Evolutionary conservation across 352 stramenopile species (phyloP), one percentile per base, ranked within the genome.

Genomic region (Globisporangium viniferum): DNA sequence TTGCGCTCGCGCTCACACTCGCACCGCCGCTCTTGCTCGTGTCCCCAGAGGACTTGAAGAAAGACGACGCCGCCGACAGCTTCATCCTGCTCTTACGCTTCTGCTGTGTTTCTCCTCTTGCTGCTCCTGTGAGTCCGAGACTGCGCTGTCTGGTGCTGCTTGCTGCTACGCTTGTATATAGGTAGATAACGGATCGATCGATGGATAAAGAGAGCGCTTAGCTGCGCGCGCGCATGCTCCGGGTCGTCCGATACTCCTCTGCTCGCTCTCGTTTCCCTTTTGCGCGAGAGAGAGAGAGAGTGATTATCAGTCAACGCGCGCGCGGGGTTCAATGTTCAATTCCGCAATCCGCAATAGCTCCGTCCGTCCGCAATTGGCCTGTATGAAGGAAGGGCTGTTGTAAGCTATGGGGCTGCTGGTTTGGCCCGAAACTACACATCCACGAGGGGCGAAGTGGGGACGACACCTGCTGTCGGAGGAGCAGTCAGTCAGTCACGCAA

Each of bases 161-260:
- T 59, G 27, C 20, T 51, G 33, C 18, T 62, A 33, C 31, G 31
- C 22, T 51, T 41, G 2, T 14, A 18, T 33, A 15, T 44, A 29
- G 49, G 10, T 10, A 49, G 18, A 55, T 36, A 22, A 33, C 5
- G 31, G 18, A 27, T 59, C 10, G 33, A 60, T 65, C 4, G 20
- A 36, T 51, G 12, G 35, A 39, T 36, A 3, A 29, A 22, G 33
- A 33, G 33, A 62, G 56, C 44, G 29, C 44, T 44, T n/a, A 31
- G 6, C 20, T 31, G 60, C 44, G 27, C 27, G 59, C 48, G 59
- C 44, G 60, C 60, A 66, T 66, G 44, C 60, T 66, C 60, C 29
- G 60, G 60, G 44, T 51, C 44, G 44, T 24, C 44, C 7, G 39
- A 46, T 46, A 20, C 39, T 20, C 9, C 39, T 2, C 39, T 5